Percentiles rank a stretch among this genome's conserved stretches.
phyloP scores from a whole-genome alignment of 768 basidiomycete genomes.

The Daedaleopsis sinensis region DNA sequence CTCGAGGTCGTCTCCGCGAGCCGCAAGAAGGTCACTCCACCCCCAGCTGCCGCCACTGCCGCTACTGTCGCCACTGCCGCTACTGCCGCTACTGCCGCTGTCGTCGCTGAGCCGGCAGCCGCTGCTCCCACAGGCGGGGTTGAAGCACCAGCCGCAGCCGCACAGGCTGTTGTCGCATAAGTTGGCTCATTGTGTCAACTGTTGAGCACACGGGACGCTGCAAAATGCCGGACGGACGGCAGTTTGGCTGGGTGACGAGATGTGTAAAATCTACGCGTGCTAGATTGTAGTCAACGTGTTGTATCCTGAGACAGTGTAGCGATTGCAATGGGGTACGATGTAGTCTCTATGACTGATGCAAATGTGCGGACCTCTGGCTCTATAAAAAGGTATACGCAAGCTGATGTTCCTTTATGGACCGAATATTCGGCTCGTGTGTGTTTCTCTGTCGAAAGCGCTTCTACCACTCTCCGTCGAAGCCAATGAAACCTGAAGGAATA shows the following conservation, averaged over 20 bases:
- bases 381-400: not conserved
- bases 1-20: slow-evolving; percentile 70
- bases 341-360: slow-evolving; percentile 3
- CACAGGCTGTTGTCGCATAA: slow-evolving; percentile 17
- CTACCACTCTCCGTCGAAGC: slow-evolving; percentile 87
- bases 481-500: slow-evolving; percentile 63
- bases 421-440: not conserved
- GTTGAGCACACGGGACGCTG: not conserved
- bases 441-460: not conserved
- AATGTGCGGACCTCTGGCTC: too few species aligned
- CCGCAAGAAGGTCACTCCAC: slow-evolving; percentile 29
- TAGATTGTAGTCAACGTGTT: slow-evolving; percentile 19
- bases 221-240: not conserved
- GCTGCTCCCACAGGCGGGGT: slow-evolving; percentile 6
- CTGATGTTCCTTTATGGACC: not conserved
- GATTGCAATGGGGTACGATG: slow-evolving; percentile 10
- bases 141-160: slow-evolving; percentile 12
- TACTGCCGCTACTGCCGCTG: not conserved
- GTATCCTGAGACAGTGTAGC: slow-evolving; percentile 17
- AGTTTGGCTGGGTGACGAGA: not conserved
- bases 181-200: not conserved
- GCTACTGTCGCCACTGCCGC: too few species aligned
- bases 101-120: not conserved
- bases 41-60: not conserved
- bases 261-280: slow-evolving; percentile 11